Percentiles rank a stretch among this genome's conserved stretches.
Conservation (phyloP, 202 grass and related monocot genomes). For the Setaria italica region DNA sequence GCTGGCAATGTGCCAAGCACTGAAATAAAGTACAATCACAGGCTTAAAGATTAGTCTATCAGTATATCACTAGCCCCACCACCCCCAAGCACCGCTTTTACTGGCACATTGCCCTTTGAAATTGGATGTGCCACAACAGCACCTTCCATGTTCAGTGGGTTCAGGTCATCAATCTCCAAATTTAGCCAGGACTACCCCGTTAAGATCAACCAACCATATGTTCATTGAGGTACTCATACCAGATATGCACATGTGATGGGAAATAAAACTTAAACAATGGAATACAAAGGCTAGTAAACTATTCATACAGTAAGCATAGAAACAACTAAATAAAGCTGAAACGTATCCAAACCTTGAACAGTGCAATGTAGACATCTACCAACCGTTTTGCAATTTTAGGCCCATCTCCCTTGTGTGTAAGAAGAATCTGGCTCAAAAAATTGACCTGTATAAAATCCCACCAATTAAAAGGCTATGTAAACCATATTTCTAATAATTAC, state of each 20-base stretch:
- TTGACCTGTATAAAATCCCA: conserved; percentile 67
- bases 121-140: background rate
- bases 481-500: conserved; percentile 9
- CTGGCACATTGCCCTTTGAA: background rate
- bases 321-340: conserved; percentile 40
- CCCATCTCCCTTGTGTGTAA: conserved; percentile 77
- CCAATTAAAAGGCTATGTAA: conserved; percentile 33
- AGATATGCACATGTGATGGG: conserved; percentile 3
- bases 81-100: background rate
- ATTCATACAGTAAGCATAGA: background rate
- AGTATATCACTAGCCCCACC: conserved; percentile 1
- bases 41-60: background rate
- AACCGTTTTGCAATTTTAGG: conserved; percentile 89
- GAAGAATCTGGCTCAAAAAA: conserved; percentile 92
- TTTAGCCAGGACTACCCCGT: background rate
- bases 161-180: background rate
- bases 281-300: background rate
- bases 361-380: conserved; percentile 92
- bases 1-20: background rate
- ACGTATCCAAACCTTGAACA: conserved; percentile 79
- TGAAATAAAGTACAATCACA: background rate
- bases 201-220: background rate
- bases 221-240: background rate
- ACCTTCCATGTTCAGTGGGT: background rate
- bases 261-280: background rate